A percentile compares a stretch with the other conserved stretches of the same genome.
Conservation (phyloP, 2,329 filamentous ascomycete species). For the Diaporthe sp. region DNA sequence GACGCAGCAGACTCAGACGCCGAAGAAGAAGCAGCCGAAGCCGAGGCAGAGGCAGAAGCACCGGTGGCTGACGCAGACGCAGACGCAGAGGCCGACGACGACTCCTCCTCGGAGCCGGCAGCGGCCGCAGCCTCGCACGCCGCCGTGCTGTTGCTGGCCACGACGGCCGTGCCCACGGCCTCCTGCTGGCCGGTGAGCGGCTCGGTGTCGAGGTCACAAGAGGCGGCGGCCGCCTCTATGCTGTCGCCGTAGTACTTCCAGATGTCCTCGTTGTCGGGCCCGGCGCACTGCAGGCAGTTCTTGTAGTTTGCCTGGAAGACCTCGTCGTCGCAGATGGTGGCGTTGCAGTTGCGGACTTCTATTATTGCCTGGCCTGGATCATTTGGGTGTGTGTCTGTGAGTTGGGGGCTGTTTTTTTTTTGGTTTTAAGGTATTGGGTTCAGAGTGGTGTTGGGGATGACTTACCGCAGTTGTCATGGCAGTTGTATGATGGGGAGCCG, state of each 20-base stretch:
- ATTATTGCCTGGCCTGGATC: constrained; percentile 52
- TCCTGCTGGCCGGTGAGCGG: constrained; percentile 43
- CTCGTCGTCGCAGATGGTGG: constrained; percentile 52
- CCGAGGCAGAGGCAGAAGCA: background rate
- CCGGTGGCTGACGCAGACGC: background rate
- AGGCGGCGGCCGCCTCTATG: constrained; percentile 48
- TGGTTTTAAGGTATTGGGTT: background rate
- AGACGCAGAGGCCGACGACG: constrained; percentile 1
- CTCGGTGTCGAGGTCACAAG: constrained; percentile 47
- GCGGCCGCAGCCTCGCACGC: constrained; percentile 35
- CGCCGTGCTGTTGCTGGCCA: constrained; percentile 31
- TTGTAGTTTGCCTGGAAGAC: constrained; percentile 55
- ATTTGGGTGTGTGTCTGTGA: background rate
- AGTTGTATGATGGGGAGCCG: constrained; percentile 57
- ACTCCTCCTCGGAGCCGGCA: background rate
- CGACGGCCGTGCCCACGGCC: constrained; percentile 41
- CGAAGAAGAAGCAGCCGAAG: background rate
- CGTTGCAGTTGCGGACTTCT: constrained; percentile 45
- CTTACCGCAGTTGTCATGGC: constrained; percentile 60
- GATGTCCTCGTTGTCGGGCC: constrained; percentile 56
- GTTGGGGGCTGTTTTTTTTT: background rate
- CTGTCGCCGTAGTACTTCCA: constrained; percentile 57
- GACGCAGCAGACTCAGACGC: constrained; percentile 1
- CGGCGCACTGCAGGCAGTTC: constrained; percentile 56
- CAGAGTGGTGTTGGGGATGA: background rate